These are phyloP conservation scores for Pseudocercospora eumusae DNA, from an alignment of 2,329 filamentous ascomycete genomes.

Conservation along the genomic window DNA sequence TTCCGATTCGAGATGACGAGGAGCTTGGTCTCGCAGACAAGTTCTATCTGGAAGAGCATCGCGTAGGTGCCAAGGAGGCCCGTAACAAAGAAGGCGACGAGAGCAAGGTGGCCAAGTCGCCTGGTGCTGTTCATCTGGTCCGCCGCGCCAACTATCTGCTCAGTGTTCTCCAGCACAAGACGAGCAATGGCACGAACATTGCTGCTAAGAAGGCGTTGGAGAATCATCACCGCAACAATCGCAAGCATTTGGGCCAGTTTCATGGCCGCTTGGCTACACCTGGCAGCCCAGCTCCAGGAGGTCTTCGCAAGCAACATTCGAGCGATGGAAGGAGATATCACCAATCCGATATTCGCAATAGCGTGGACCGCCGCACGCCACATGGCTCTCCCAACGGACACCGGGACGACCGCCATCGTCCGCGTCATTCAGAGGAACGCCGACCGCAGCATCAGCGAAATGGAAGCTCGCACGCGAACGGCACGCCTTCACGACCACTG, in stretches of 20 bases:
- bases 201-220: constrained; percentile 78
- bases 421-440: constrained; percentile 57
- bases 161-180: constrained; percentile 89
- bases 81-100: constrained; percentile 73
- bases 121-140: constrained; percentile 95
- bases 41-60: constrained; percentile 94
- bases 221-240: constrained; percentile 93
- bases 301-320: constrained; percentile 41
- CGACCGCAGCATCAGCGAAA: constrained; percentile 43
- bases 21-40: constrained; percentile 86
- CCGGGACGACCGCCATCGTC: constrained; percentile 55
- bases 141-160: constrained; percentile 92
- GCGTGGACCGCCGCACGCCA: constrained; percentile 43
- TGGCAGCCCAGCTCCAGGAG: constrained; percentile 67
- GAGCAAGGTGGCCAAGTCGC: constrained; percentile 75
- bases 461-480: constrained; percentile 40
- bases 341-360: constrained; percentile 38
- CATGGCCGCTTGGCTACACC: constrained; percentile 57
- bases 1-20: constrained; percentile 85
- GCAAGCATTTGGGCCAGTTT: constrained; percentile 65
- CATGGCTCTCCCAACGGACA: constrained; percentile 50
- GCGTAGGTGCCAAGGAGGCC: constrained; percentile 97
- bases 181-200: constrained; percentile 62
- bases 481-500: constrained; percentile 42
- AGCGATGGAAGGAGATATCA: constrained; percentile 37